Evolutionary conservation across 768 basidiomycete species (phyloP).

Genomic region (Tricholoma bakamatsutake): DNA sequence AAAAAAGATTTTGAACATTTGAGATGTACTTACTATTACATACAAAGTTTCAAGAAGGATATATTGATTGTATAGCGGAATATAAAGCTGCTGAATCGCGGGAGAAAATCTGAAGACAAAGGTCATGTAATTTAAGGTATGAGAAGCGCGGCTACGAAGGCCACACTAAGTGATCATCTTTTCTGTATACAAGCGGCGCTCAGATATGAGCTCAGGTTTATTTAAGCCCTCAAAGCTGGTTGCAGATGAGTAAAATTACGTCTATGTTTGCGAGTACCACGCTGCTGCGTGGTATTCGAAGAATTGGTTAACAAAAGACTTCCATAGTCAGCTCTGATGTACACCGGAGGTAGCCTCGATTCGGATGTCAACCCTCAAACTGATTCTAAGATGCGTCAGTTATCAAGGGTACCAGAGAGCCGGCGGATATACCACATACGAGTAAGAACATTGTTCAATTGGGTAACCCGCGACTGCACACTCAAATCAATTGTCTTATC

Average conservation of each 20-base stretch:
- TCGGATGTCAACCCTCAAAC: conserved; percentile 20
- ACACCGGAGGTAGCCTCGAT: neutral
- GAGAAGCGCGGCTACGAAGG: neutral
- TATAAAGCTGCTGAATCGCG: neutral
- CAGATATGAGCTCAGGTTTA: neutral
- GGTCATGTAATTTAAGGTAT: neutral
- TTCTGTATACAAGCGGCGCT: neutral
- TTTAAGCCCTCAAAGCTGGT: neutral
- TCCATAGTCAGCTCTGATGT: neutral
- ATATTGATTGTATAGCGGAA: neutral
- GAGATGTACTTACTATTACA: too few relatives aligned
- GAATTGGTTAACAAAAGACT: neutral
- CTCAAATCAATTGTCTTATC: conserved; percentile 98
- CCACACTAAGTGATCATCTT: neutral
- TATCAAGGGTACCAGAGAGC: neutral
- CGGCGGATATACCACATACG: conserved; percentile 42
- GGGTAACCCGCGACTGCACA: conserved; percentile 89
- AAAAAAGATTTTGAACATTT: too few relatives aligned
- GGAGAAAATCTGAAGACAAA: neutral
- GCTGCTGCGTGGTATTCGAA: neutral
- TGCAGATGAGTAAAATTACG: neutral
- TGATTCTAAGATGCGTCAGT: conserved; percentile 25
- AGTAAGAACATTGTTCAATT: conserved; percentile 84
- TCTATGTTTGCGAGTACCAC: neutral
- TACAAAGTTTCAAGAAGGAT: too few relatives aligned